A percentile compares a stretch with the other conserved stretches of the same genome.
phyloP scores from a whole-genome alignment of 2,329 filamentous ascomycete species.

The Claviceps pazoutovae region DNA sequence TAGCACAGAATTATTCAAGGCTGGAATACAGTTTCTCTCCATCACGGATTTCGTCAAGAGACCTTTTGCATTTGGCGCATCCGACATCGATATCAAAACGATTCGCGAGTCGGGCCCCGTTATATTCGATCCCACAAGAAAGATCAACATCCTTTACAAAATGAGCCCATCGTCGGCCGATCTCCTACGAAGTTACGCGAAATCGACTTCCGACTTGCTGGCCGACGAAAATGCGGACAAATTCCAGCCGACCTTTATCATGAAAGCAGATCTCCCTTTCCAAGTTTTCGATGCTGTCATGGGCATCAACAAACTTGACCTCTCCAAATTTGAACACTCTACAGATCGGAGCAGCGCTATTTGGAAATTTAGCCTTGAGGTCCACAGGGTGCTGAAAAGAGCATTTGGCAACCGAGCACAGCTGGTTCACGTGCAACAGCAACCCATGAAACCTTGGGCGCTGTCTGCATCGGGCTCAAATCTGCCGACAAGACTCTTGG shows the following conservation, averaged over 20 bases:
- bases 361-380: slow-evolving; percentile 36
- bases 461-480: slow-evolving; percentile 11
- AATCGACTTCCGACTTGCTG: slow-evolving; percentile 58
- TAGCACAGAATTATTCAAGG: slow-evolving; percentile 90
- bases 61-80: slow-evolving; percentile 38
- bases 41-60: slow-evolving; percentile 57
- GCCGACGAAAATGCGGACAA: slow-evolving; percentile 62
- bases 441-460: slow-evolving; percentile 19
- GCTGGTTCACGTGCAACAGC: slow-evolving; percentile 45
- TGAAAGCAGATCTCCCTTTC: slow-evolving; percentile 38
- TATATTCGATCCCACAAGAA: slow-evolving; percentile 61
- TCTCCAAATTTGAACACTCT: slow-evolving; percentile 14
- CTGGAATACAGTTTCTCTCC: slow-evolving; percentile 74
- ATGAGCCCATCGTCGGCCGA: slow-evolving; percentile 77
- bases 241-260: slow-evolving; percentile 75
- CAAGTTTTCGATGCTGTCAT: slow-evolving; percentile 40
- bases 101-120: slow-evolving; percentile 43
- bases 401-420: slow-evolving; percentile 65
- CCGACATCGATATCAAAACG: slow-evolving; percentile 18
- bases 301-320: slow-evolving; percentile 19
- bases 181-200: slow-evolving; percentile 60
- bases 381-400: slow-evolving; percentile 51
- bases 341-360: slow-evolving; percentile 28
- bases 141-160: slow-evolving; percentile 77
- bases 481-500: slow-evolving; percentile 29